These are phyloP conservation scores for Lasiosphaeria miniovina DNA, from an alignment of 495 filamentous ascomycete species.

Conservation along the genomic window DNA sequence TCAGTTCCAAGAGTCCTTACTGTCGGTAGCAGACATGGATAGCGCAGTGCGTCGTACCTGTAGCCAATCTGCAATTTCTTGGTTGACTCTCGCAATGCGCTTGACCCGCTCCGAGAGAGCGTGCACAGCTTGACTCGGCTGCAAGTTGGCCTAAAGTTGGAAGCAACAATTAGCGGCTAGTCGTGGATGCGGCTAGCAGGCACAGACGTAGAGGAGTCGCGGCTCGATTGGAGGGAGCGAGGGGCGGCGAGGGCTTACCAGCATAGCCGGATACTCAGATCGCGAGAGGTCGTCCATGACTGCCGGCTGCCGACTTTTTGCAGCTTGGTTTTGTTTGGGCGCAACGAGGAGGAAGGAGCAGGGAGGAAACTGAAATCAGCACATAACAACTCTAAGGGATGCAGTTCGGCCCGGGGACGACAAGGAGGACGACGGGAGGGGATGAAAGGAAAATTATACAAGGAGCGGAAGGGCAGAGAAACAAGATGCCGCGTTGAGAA, in stretches of 20 bases:
- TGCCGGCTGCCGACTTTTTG: slow-evolving; percentile 21
- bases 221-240: slow-evolving; percentile 1
- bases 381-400: slow-evolving; percentile 25
- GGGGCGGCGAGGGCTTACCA: slow-evolving; percentile 61
- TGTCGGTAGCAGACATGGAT: neutral
- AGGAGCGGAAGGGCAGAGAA: slow-evolving; percentile 8
- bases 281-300: slow-evolving; percentile 72
- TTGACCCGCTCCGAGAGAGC: slow-evolving; percentile 85
- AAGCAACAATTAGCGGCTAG: slow-evolving; percentile 24
- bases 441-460: slow-evolving; percentile 7
- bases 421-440: neutral
- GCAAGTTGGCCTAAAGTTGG: slow-evolving; percentile 66
- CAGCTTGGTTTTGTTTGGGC: slow-evolving; percentile 2
- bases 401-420: slow-evolving; percentile 7
- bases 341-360: slow-evolving; percentile 12
- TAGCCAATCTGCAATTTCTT: slow-evolving; percentile 93
- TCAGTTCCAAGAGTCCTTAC: slow-evolving; percentile 21
- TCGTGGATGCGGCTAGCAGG: slow-evolving; percentile 1
- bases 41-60: slow-evolving; percentile 59
- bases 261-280: slow-evolving; percentile 91
- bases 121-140: slow-evolving; percentile 79
- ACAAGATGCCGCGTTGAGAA: slow-evolving; percentile 1
- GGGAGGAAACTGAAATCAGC: slow-evolving; percentile 18
- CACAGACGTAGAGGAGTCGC: slow-evolving; percentile 2
- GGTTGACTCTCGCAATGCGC: slow-evolving; percentile 80